Evolutionary conservation across 2,329 filamentous ascomycete genomes (phyloP).

Genomic region (Cercospora nicotianae): DNA sequence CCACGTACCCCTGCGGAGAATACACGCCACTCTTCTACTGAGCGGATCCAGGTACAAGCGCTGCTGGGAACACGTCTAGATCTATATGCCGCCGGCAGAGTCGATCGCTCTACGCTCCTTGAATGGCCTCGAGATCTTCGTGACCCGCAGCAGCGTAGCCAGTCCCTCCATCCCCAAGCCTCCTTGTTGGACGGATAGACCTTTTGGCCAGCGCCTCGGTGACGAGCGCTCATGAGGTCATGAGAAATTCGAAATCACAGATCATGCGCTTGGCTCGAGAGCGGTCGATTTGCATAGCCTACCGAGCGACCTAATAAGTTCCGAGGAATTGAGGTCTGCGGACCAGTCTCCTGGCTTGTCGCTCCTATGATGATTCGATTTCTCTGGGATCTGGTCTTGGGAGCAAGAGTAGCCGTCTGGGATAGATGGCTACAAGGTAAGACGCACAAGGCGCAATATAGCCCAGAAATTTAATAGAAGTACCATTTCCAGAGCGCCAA

Average conservation of each 20-base stretch:
- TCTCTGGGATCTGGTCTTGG: neutral
- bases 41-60: neutral
- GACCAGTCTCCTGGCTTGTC: neutral
- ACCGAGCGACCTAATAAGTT: neutral
- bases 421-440: neutral
- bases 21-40: neutral
- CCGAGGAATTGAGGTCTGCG: neutral
- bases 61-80: neutral
- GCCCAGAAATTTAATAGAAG: neutral
- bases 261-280: no score
- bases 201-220: neutral
- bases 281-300: no score
- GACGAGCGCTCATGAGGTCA: neutral
- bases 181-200: no score
- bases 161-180: neutral
- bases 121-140: neutral
- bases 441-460: neutral
- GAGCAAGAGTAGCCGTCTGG: neutral
- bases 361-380: neutral
- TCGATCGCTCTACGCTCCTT: neutral
- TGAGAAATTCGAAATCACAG: neutral
- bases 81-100: neutral
- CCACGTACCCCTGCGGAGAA: neutral
- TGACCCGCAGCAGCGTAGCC: neutral
- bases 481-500: neutral